Conservation (phyloP, 805 yeast genomes). For the Wickerhamomyces mucosus region DNA sequence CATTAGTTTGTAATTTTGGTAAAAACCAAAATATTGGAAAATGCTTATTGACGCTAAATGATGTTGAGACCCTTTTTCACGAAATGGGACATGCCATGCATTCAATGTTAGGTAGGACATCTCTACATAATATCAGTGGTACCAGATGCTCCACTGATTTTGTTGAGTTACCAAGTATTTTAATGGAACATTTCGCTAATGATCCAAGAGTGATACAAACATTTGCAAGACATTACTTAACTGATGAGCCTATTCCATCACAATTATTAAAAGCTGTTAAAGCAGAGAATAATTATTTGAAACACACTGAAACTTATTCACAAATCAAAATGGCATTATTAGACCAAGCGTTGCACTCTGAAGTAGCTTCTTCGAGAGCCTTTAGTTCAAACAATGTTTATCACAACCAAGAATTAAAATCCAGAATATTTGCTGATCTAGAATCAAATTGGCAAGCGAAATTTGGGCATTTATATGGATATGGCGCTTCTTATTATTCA, state of each 20-base stretch:
- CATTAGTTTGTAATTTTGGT: constrained; percentile 77
- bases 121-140: constrained; percentile 85
- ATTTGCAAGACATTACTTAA: constrained; percentile 59
- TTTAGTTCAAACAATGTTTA: constrained; percentile 56
- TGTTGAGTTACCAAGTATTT: constrained; percentile 92
- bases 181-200: constrained; percentile 88
- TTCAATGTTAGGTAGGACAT: constrained; percentile 89
- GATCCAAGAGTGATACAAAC: constrained; percentile 65
- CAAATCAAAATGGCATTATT: constrained; percentile 86
- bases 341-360: constrained; percentile 68
- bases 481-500: constrained; percentile 91
- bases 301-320: constrained; percentile 67
- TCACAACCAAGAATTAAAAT: constrained; percentile 50
- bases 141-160: constrained; percentile 94
- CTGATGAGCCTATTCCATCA: constrained; percentile 51
- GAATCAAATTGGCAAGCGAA: constrained; percentile 86
- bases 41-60: constrained; percentile 59
- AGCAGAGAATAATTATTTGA: constrained; percentile 40
- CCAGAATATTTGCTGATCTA: constrained; percentile 56
- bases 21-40: constrained; percentile 31
- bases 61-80: constrained; percentile 90
- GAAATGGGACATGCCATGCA: constrained; percentile 99
- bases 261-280: constrained; percentile 42
- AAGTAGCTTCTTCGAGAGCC: constrained; percentile 25
- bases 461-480: constrained; percentile 87